Conservation (phyloP, 306 rosid genomes). For the Begonia peltatifolia region DNA sequence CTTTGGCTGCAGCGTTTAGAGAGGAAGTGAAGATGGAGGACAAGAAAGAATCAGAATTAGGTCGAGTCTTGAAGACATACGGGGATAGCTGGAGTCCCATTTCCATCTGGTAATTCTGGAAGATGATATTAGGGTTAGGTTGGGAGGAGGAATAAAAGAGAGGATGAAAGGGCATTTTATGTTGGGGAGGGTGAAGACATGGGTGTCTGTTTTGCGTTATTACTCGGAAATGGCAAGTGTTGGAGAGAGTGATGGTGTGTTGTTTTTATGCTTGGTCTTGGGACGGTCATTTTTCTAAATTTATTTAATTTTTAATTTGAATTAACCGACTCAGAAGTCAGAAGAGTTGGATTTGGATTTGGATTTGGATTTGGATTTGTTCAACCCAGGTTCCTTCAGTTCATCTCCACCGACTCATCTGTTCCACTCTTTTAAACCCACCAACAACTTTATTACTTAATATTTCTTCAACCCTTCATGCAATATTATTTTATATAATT, state of each 20-base stretch:
- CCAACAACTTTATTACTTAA: too few species aligned
- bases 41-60: neutral
- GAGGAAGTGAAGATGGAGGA: slow-evolving; percentile 23
- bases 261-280: neutral
- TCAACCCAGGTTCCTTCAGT: too few species aligned
- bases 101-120: neutral
- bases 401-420: too few species aligned
- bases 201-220: slow-evolving; percentile 5
- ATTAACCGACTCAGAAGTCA: too few species aligned
- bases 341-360: too few species aligned
- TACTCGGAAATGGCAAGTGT: neutral
- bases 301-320: too few species aligned
- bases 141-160: neutral
- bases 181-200: neutral
- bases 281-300: neutral
- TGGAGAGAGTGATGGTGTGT: slow-evolving; percentile 2
- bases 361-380: too few species aligned
- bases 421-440: too few species aligned
- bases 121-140: neutral
- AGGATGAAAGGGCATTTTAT: neutral
- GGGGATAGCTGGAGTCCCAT: neutral
- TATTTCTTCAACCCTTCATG: too few species aligned
- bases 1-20: slow-evolving; percentile 22
- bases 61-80: neutral
- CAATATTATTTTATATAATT: too few species aligned